Conservation (phyloP, 495 filamentous ascomycete species). For the Letharia lupina region DNA sequence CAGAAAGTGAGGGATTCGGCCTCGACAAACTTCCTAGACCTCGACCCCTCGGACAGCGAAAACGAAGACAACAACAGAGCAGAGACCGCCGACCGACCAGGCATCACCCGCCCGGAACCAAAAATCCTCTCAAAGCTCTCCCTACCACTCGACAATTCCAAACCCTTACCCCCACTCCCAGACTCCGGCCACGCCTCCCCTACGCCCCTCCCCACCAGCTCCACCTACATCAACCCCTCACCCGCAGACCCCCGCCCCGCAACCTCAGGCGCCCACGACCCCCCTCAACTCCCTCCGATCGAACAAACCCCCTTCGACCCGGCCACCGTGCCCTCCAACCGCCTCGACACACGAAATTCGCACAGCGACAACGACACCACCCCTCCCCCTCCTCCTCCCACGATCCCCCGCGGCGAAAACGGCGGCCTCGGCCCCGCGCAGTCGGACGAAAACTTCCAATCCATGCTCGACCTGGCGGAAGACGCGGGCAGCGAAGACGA, state of each 20-base stretch:
- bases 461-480: neutral
- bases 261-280: conserved; percentile 4
- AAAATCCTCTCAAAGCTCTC: neutral
- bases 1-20: neutral
- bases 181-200: neutral
- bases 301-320: conserved; percentile 1
- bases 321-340: neutral
- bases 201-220: no score
- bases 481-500: neutral
- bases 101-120: neutral
- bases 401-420: neutral
- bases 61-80: neutral
- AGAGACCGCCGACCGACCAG: neutral
- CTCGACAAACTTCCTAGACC: neutral
- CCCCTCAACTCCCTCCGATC: conserved; percentile 8
- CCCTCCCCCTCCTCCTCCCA: neutral
- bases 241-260: neutral
- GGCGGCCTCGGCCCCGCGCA: neutral
- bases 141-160: neutral
- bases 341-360: no score
- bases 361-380: neutral
- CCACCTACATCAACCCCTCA: neutral
- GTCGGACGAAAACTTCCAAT: neutral
- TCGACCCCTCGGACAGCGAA: neutral
- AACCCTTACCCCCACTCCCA: neutral